These are phyloP conservation scores for Pseudohyphozyma bogoriensis DNA, from an alignment of 768 basidiomycete species.

Conservation along the genomic window DNA sequence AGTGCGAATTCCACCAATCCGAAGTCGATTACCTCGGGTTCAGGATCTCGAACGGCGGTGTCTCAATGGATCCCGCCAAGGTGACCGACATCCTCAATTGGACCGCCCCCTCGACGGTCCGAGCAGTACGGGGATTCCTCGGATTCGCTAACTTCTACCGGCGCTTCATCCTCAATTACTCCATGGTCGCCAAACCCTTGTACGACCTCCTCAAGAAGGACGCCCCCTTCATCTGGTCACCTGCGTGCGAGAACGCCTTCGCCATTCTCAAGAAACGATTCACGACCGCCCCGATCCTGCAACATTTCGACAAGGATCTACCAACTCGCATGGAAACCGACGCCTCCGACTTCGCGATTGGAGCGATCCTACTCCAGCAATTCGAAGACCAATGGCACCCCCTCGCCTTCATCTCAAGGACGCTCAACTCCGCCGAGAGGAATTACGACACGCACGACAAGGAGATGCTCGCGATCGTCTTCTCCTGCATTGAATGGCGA, in stretches of 20 bases:
- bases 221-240: background rate
- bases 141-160: constrained; percentile 46
- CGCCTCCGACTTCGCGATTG: constrained; percentile 1
- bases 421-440: constrained; percentile 35
- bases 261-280: background rate
- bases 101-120: constrained; percentile 38
- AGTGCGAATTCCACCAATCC: constrained; percentile 31
- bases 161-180: constrained; percentile 41
- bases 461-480: constrained; percentile 46
- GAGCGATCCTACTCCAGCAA: background rate
- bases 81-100: constrained; percentile 40
- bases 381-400: constrained; percentile 32
- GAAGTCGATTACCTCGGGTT: constrained; percentile 39
- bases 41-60: constrained; percentile 36
- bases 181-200: constrained; percentile 35
- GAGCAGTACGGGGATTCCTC: constrained; percentile 42
- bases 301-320: background rate
- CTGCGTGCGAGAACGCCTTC: background rate
- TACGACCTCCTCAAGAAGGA: constrained; percentile 28
- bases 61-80: constrained; percentile 44
- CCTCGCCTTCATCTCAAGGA: constrained; percentile 38
- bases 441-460: constrained; percentile 51
- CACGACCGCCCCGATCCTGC: constrained; percentile 7
- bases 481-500: constrained; percentile 36
- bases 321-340: background rate